Evolutionary conservation across 2,329 filamentous ascomycete genomes (phyloP), one percentile per base, ranked within the genome.

Genomic region (Ophidiomyces ophidiicola): DNA sequence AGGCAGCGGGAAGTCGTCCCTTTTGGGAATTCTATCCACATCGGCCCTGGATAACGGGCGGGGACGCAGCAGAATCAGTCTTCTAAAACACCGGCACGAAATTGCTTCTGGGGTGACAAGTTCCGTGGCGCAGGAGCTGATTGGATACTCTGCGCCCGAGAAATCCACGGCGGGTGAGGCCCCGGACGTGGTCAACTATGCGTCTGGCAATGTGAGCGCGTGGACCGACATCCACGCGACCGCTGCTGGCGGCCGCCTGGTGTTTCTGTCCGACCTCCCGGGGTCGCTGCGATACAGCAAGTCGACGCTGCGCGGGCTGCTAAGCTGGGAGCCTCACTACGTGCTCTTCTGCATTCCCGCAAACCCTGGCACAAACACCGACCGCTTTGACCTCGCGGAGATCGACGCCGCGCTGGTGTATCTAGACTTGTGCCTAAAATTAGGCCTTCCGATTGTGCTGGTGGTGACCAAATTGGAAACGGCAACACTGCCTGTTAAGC

Each of bases 241-340:
- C 34, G 76, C 84, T 0, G 63, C 70, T 43, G 82, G 80, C 2
- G 83, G 80, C 2, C 78, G 87, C 14, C 63, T 98, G 3, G 84
- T 90, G 4, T 87, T 94, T 49, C 68, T 96, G 5, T 84, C 86
- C 0, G 90, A 98, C 59, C 92, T 88, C 32, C 88, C 88, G 11
- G 90, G 90, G 0, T 83, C 93, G 47, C 80, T 87, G 25, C 77
- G 86, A 31, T 98, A 90, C 59, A 75, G 86, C 33, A 78, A 90
- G 41, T 96, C 88, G 4, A 88, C 85, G 2, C 68, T 96, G 38
- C 76, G 88, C 44, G 86, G 87, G 0, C 68, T 98, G n/a, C 72
- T 98, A 46, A 90, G 87, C 32, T 96, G 90, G 87, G 82, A 83
- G 25, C 90, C 90, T 6, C 86, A 96, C 56, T 98, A 90, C 80